A percentile compares a stretch with the other conserved stretches of the same genome.
phyloP scores from a whole-genome alignment of 225 moss, liverwort and hornwort genomes.

The Ulota crispa region DNA sequence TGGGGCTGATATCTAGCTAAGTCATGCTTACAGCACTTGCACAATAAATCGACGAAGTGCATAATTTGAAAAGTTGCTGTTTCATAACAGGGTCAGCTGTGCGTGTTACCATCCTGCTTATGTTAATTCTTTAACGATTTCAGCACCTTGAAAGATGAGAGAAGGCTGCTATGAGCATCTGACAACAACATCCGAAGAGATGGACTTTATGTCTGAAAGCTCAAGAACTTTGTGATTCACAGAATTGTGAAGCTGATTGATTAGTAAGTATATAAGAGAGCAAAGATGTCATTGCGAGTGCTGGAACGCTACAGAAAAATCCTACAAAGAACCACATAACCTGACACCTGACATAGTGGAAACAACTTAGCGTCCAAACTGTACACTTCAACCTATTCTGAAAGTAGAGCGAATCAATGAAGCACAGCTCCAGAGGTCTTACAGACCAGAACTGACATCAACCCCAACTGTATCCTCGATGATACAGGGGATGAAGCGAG shows the following conservation, averaged over 20 bases:
- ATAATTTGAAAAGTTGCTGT: neutral
- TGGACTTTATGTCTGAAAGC: neutral
- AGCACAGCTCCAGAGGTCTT: too few species aligned
- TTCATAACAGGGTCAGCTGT: neutral
- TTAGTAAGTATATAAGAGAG: neutral
- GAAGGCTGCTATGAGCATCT: neutral
- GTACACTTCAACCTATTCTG: neutral
- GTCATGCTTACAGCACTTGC: too few species aligned
- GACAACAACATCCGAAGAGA: neutral
- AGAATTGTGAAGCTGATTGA: neutral
- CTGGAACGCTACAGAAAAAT: neutral
- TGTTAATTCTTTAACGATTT: neutral
- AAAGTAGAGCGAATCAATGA: neutral
- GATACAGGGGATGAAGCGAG: slow-evolving; percentile 30
- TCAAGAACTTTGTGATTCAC: neutral
- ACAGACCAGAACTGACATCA: neutral
- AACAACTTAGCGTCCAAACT: neutral
- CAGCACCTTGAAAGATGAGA: neutral
- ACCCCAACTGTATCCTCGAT: neutral
- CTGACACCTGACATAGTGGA: neutral
- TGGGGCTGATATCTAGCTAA: neutral
- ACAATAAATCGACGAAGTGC: neutral
- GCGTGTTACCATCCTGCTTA: neutral
- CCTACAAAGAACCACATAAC: neutral
- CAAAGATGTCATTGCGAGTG: neutral